Evolutionary conservation across 495 filamentous ascomycete genomes (phyloP), one percentile per base, ranked within the genome.

Genomic region (Trichoderma asperelloides): DNA sequence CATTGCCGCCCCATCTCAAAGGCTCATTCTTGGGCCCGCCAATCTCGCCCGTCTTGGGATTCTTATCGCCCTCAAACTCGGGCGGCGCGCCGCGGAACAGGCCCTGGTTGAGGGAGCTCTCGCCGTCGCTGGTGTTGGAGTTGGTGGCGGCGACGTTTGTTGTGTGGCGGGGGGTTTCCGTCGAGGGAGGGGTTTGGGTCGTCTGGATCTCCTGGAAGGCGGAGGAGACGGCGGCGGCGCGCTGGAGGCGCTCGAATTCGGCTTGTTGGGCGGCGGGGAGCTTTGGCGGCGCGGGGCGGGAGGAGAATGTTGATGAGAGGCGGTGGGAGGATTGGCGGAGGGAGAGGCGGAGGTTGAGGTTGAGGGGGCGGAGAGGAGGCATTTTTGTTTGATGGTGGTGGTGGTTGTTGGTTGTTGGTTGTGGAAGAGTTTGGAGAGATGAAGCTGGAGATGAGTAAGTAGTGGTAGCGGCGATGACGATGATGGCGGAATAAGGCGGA

Each of bases 21-120:
- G 95, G 95, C 78, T 98, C 95, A 76, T 97, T 98, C 86, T 98
- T 98, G 21, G 95, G 95, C 16, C 95, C 95, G 7, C 93, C 95
- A 55, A 96, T 83, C 80, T 98, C 95, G n/a, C 96, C 96, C 2
- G 95, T 98, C 80, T 89, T 89, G 2, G 95, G 95, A 73, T 98
- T 97, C 67, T 81, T 83, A 47, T 98, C 92, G 47, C 95, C 95
- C 71, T 96, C 91, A 72, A 98, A 98, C 76, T 98, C 95, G 2
- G 95, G 95, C 75, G 86, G 82, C 60, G 92, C 87, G 23, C 94
- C 93, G 68, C 74, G 69, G 41, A 75, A 71, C 27, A 79, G 73
- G 21, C 81, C 74, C 76, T 79, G 0, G 74, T 63, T 5, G 13
- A 67, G 45, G 2, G 43, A 28, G n/a, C 18, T 49, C 28, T 39